Evolutionary conservation across 1,284 basidiomycete genomes (phyloP), one percentile per base, ranked within the genome.

Genomic region (Tylopilus sp.): DNA sequence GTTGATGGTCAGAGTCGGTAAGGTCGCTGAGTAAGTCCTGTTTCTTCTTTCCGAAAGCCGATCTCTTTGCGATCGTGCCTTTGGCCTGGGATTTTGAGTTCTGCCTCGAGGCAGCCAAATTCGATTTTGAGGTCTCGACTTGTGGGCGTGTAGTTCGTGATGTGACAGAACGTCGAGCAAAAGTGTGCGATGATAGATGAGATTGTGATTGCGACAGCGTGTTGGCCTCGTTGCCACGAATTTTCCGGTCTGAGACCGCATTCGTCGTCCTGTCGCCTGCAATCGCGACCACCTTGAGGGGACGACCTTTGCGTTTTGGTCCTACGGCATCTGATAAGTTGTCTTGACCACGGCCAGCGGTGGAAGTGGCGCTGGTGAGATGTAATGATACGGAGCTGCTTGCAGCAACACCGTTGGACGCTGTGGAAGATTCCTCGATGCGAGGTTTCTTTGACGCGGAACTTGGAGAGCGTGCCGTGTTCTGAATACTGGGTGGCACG

Each of bases 231-330:
- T 69, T 72, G 54, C 60, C 54, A 41, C 50, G 56, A 54, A 22
- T 55, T 58, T 54, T 61, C 47, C 54, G 58, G 48, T 56, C 60
- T 58, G 57, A 42, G 48, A 40, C 57, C 54, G 49, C 52, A 39
- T 60, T 61, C 33, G 62, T 58, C 54, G 67, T 62, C 28, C 63
- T 60, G 48, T 68, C 58, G 50, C 65, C 63, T 28, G 63, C 53
- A 43, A 61, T 61, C 25, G 64, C 57, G 47, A 67, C 63, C 13
- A 73, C 66, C 64, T 83, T 88, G 53, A 78, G 73, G 8, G 82
- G 81, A 37, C 83, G 77, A 40, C 81, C 79, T 61, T 76, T 76
- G 59, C 79, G 79, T 65, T 82, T 84, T 53, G 73, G 74, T 20
- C 60, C 64, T 42, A 49, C 77, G 43, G 72, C 70, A 19, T 64